Evolutionary conservation across 345 rosid species (phyloP).

Genomic region (Hibiscus tridactylites): DNA sequence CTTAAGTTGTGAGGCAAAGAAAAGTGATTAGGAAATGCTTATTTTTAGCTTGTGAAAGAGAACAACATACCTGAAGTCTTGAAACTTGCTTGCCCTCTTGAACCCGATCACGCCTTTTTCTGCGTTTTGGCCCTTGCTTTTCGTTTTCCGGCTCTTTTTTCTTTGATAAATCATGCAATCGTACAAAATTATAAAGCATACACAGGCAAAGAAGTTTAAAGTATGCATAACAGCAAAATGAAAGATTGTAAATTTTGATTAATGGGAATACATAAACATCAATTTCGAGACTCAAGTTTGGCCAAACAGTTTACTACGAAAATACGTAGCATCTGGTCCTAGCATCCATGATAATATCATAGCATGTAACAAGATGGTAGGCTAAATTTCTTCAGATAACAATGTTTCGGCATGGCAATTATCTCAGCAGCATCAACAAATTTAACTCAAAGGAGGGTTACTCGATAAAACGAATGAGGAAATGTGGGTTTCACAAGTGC

Average conservation of each 20-base stretch:
- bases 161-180: constrained; percentile 21
- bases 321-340: too few relatives aligned
- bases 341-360: not conserved
- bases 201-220: too few relatives aligned
- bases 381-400: not conserved
- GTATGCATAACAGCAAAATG: not conserved
- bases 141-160: constrained; percentile 42
- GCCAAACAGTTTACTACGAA: too few relatives aligned
- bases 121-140: constrained; percentile 48
- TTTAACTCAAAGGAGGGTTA: not conserved
- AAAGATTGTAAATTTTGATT: not conserved
- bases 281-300: too few relatives aligned
- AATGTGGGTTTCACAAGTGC: not conserved
- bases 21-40: not conserved
- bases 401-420: not conserved
- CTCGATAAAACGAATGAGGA: not conserved
- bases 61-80: constrained; percentile 44
- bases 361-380: not conserved
- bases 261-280: too few relatives aligned
- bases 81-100: constrained; percentile 44
- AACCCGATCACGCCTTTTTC: constrained; percentile 50
- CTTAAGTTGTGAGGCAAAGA: not conserved
- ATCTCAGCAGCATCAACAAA: not conserved
- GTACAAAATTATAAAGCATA: not conserved
- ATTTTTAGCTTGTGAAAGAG: not conserved